A percentile compares a stretch with the other conserved stretches of the same genome.
These are phyloP conservation scores for Phytopythium chamaehyphon DNA, from an alignment of 352 stramenopile species.

Conservation along the genomic window DNA sequence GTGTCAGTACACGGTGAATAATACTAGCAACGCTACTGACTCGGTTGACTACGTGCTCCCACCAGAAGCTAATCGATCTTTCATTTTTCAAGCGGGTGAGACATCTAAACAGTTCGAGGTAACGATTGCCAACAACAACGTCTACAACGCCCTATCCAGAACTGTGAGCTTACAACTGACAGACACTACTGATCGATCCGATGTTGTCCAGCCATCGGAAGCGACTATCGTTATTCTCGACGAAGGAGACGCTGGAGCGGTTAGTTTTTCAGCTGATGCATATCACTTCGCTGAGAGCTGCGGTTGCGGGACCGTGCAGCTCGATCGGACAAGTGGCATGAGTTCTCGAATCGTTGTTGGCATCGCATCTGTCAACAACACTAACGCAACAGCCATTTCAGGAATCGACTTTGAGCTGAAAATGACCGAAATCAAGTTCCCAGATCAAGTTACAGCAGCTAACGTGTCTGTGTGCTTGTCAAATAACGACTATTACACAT, in stretches of 20 bases:
- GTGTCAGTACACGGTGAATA: constrained; percentile 23
- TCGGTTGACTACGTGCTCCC: constrained; percentile 31
- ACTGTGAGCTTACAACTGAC: constrained; percentile 26
- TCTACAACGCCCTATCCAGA: constrained; percentile 25
- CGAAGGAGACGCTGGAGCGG: constrained; percentile 48
- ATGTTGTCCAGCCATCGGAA: constrained; percentile 14
- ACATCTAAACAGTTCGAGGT: constrained; percentile 30
- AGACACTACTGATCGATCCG: constrained; percentile 36
- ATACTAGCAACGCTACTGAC: constrained; percentile 18
- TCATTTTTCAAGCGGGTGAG: constrained; percentile 38
- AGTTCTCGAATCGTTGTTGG: constrained; percentile 28
- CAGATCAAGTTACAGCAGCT: constrained; percentile 21
- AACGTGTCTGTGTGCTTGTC: constrained; percentile 26
- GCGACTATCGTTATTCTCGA: constrained; percentile 36
- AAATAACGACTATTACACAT: constrained; percentile 45
- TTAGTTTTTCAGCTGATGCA: constrained; percentile 28
- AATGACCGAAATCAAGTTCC: constrained; percentile 26
- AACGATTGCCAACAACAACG: constrained; percentile 31
- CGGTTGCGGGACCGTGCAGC: constrained; percentile 14
- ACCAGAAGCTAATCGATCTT: constrained; percentile 6
- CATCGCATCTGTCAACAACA: constrained; percentile 10
- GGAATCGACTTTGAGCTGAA: constrained; percentile 27
- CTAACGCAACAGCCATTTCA: constrained; percentile 14
- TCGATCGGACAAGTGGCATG: constrained; percentile 26
- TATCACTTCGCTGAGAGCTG: constrained; percentile 24